phyloP scores from a whole-genome alignment of 352 stramenopile genomes.

The Pilasporangium apinafurcum region DNA sequence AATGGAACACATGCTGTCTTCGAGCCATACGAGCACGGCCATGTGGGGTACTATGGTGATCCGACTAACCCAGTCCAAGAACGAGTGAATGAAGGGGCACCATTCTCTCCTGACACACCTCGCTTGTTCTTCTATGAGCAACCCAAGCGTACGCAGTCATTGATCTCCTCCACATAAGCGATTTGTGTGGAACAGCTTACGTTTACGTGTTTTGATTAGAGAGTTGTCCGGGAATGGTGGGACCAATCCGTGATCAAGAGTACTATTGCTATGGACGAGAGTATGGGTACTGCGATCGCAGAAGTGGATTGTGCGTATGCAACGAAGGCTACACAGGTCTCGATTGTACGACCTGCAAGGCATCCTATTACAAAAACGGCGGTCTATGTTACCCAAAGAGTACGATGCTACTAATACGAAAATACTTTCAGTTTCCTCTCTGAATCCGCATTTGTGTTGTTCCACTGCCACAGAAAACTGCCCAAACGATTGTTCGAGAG shows the following conservation, averaged over 20 bases:
- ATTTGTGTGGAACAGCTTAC: not conserved
- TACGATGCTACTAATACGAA: constrained; percentile 22
- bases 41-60: constrained; percentile 83
- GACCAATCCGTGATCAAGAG: constrained; percentile 80
- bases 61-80: constrained; percentile 50
- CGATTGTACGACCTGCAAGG: constrained; percentile 83
- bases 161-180: not conserved
- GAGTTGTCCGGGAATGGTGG: constrained; percentile 77
- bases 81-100: constrained; percentile 80
- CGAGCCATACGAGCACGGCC: constrained; percentile 74
- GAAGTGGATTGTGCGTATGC: constrained; percentile 91
- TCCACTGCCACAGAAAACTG: constrained; percentile 51
- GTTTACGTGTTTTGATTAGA: constrained; percentile 19
- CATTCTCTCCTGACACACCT: constrained; percentile 65
- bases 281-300: constrained; percentile 93
- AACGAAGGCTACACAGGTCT: constrained; percentile 91
- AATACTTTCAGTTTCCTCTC: too few species aligned
- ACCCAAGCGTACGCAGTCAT: constrained; percentile 27
- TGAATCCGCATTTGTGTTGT: too few species aligned
- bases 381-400: constrained; percentile 88
- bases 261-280: constrained; percentile 90
- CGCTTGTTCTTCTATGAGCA: constrained; percentile 38
- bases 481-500: constrained; percentile 84
- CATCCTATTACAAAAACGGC: constrained; percentile 83
- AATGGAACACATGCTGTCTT: constrained; percentile 44